Evolutionary conservation across 192 early-diverging fungal species (phyloP), one percentile per base, ranked within the genome.

Genomic region (Mortierella antarctica): DNA sequence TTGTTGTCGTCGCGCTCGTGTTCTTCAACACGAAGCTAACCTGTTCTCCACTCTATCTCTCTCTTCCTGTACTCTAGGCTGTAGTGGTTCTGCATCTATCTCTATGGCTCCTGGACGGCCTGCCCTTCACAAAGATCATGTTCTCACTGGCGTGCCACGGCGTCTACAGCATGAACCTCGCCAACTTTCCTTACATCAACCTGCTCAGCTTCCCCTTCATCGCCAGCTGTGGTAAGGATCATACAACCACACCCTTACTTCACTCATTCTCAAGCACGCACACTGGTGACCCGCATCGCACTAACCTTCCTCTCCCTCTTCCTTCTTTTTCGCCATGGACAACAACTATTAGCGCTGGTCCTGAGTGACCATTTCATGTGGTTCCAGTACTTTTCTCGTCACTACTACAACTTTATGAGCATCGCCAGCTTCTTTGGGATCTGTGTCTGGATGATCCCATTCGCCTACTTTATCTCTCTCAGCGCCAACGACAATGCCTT

Each of bases 371-470:
- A 99, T 78, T 96, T 97, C 71, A 57, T 94, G 63, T 99, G 96
- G 96, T 99, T 99, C 83, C 88, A 91, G 65, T 98, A 92, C 73
- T 99, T 99, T 78, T 86, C 94, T 2, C 71, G 77, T 18, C 82
- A 88, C 44, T 88, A 92, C 65, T 91, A 86, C 72, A 87, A 89
- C 40, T 96, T 97, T 70, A 79, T 86, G 67, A 93, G 95, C 60
- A 92, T 97, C 58, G 93, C 93, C 56, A 87, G 93, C 18, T 97
- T 97, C 86, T 98, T 99, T 86, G 95, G 94, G 18, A 88, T 98
- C 66, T 92, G 92, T 71, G 94, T 99, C 9, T 99, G 97, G 97
- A 71, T 97, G 57, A 87, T 99, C 10, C 97, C 97, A 5, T 93
- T 99, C 65, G 82, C 92, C 18, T 95, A 94, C 77, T 97, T 99